These are phyloP conservation scores for Brassica rapa DNA, from an alignment of 345 rosid genomes.

Conservation along the genomic window DNA sequence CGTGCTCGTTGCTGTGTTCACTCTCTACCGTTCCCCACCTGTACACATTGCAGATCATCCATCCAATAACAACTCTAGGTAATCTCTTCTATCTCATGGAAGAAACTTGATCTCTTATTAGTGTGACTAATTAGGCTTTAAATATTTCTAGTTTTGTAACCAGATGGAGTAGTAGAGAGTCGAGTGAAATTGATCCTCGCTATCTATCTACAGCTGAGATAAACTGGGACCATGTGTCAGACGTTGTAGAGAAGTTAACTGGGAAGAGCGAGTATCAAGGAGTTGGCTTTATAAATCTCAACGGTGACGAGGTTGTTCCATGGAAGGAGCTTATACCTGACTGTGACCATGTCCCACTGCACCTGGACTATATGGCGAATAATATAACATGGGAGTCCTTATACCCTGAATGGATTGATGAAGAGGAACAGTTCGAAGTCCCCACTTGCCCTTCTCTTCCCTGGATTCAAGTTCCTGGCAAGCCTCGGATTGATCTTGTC, in stretches of 20 bases:
- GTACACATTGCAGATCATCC: conserved; percentile 66
- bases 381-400: conserved; percentile 74
- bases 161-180: conserved; percentile 56
- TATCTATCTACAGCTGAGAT: conserved; percentile 55
- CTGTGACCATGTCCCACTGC: conserved; percentile 58
- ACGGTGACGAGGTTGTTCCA: conserved; percentile 53
- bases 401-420: conserved; percentile 93
- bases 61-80: conserved; percentile 31
- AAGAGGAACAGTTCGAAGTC: conserved; percentile 82
- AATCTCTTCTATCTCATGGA: background rate
- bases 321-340: conserved; percentile 71
- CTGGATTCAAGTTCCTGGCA: conserved; percentile 62
- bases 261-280: conserved; percentile 63
- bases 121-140: background rate
- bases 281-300: conserved; percentile 74
- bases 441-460: conserved; percentile 76
- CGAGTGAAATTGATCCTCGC: conserved; percentile 53
- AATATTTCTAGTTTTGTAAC: conserved; percentile 37
- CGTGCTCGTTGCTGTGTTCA: conserved; percentile 59
- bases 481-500: conserved; percentile 74
- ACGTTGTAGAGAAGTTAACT: conserved; percentile 50
- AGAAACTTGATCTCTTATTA: no score
- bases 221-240: conserved; percentile 63
- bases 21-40: conserved; percentile 61
- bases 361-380: conserved; percentile 42